Base-by-base conservation (phyloP, 768 basidiomycete species). In the Chlorophyllum brunneum region DNA sequence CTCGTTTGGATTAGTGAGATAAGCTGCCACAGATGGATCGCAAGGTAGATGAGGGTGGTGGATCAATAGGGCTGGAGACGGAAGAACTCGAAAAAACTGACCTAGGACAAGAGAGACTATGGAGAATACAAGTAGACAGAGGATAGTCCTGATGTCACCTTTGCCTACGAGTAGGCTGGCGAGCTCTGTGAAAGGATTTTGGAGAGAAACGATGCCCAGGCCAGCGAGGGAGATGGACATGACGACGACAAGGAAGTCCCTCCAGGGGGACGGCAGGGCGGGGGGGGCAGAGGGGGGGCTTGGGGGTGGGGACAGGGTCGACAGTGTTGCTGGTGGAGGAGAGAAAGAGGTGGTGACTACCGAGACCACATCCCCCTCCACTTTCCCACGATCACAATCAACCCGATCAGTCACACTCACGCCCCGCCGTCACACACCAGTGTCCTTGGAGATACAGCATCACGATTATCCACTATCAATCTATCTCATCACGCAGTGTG, bases 1-100 rank as follows among this genome's bases (percentile, higher is more conserved):
- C 69, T 98, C 94, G 51, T 87, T 84, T 20, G 95, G 95, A 68
- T 98, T 98, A 29, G 93, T 92, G 65, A 95, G 81, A 74, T 93
- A 93, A 42, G 95, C 95, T 98, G 73, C 40, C n/a, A 41, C 47
- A 46, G 55, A 37, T 55, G 53, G 50, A 59, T n/a, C n/a, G n/a
- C n/a, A n/a, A n/a, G n/a, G n/a, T n/a, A n/a, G n/a, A n/a, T n/a
- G n/a, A n/a, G n/a, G n/a, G n/a, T n/a, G n/a, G n/a, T n/a, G 54
- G 41, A 49, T 58, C 24, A 45, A 54, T 16, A 56, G 20, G 39
- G 44, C 23, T 58, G 45, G 54, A 45, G 43, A 36, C 33, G 54
- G 38, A 40, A 46, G 53, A 57, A n/a, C n/a, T n/a, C n/a, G n/a
- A n/a, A 48, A 59, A 58, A 43, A 42, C 82, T 68, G 59, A 89